phyloP scores from a whole-genome alignment of 257 asterid genomes.

The Solanum sparsipilum region DNA sequence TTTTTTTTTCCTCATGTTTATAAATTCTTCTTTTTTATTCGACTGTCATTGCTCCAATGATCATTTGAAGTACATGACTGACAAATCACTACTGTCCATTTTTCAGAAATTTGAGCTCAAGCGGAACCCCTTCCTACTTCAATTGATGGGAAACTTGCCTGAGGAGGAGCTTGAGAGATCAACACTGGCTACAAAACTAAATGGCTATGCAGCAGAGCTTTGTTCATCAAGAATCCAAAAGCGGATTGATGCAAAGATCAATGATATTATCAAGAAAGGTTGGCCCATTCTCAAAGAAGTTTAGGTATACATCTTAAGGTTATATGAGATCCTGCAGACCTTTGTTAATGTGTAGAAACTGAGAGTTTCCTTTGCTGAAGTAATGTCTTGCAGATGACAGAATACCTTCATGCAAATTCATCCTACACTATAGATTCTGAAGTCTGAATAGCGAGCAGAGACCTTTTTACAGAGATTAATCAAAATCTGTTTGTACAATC shows the following conservation, averaged over 20 bases:
- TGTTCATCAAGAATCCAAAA: constrained; percentile 67
- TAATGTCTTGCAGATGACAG: background rate
- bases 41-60: background rate
- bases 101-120: constrained; percentile 92
- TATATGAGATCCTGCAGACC: background rate
- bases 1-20: background rate
- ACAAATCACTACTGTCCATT: background rate
- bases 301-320: constrained; percentile 13
- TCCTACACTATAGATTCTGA: background rate
- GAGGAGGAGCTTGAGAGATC: constrained; percentile 86
- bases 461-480: background rate
- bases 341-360: background rate
- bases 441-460: background rate
- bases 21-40: background rate
- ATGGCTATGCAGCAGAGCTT: constrained; percentile 89
- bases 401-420: background rate
- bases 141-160: constrained; percentile 78
- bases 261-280: constrained; percentile 63
- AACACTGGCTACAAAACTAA: constrained; percentile 67
- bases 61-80: background rate
- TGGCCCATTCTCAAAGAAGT: constrained; percentile 89
- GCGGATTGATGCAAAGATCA: constrained; percentile 64
- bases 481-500: background rate
- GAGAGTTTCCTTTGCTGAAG: background rate
- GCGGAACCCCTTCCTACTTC: constrained; percentile 73